phyloP scores from a whole-genome alignment of 805 yeast species.

The Zygoascus biomembranicola region DNA sequence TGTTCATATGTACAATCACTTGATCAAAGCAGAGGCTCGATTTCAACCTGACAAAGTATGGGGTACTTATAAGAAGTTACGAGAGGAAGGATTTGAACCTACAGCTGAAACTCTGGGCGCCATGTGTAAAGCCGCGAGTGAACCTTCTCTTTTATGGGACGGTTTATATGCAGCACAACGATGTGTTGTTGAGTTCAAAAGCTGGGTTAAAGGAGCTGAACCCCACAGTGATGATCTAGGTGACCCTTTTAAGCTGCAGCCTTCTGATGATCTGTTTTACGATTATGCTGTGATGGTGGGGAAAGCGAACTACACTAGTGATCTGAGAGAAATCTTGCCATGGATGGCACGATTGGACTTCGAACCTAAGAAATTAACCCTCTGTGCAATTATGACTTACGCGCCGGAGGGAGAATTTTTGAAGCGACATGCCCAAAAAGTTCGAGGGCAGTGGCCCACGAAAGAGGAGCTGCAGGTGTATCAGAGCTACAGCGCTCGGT shows the following conservation, averaged over 20 bases:
- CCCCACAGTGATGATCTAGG: constrained; percentile 21
- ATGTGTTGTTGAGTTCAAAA: constrained; percentile 49
- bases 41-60: constrained; percentile 27
- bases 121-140: constrained; percentile 41
- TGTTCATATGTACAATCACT: constrained; percentile 2
- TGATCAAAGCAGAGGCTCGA: constrained; percentile 24
- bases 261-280: constrained; percentile 42
- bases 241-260: constrained; percentile 31
- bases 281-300: constrained; percentile 45
- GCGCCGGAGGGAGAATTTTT: constrained; percentile 25
- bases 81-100: constrained; percentile 21
- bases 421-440: constrained; percentile 18
- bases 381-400: constrained; percentile 33
- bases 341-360: constrained; percentile 47
- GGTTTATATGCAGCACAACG: constrained; percentile 48
- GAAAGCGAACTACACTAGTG: constrained; percentile 39
- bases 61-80: constrained; percentile 25
- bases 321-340: constrained; percentile 41
- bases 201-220: constrained; percentile 30
- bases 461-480: constrained; percentile 20
- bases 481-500: background rate
- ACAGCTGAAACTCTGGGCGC: constrained; percentile 32
- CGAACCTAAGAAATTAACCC: constrained; percentile 34
- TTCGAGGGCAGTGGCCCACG: constrained; percentile 25
- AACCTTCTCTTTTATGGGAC: constrained; percentile 37